Percentiles rank a stretch among this genome's conserved stretches.
phyloP scores from a whole-genome alignment of 768 basidiomycete species.

The Pleurotus sapidus region DNA sequence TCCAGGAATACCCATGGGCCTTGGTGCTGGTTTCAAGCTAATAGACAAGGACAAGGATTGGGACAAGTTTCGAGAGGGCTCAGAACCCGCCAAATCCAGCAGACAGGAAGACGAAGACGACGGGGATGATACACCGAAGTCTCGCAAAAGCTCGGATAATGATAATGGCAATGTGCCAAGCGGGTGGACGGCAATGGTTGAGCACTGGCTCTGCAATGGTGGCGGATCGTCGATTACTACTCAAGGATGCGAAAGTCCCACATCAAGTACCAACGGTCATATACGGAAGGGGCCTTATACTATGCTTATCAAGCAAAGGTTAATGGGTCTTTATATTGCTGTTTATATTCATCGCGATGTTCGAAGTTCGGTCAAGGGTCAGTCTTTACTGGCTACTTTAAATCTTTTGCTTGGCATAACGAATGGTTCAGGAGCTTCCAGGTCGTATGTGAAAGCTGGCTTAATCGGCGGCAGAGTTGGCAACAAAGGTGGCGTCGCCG shows the following conservation, averaged over 20 bases:
- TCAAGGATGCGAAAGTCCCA: neutral
- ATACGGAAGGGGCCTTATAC: constrained; percentile 73
- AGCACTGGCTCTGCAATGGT: constrained; percentile 65
- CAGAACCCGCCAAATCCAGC: constrained; percentile 19
- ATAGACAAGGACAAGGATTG: constrained; percentile 46
- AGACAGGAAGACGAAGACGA: constrained; percentile 32
- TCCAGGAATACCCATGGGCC: constrained; percentile 72
- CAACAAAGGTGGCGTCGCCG: constrained; percentile 93
- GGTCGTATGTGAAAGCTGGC: constrained; percentile 83
- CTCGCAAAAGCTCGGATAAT: constrained; percentile 34
- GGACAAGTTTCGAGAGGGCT: constrained; percentile 35
- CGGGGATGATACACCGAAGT: constrained; percentile 27
- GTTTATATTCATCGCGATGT: constrained; percentile 74
- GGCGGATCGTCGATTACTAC: constrained; percentile 27
- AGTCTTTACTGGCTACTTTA: neutral
- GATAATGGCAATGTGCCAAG: constrained; percentile 27
- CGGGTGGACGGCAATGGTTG: constrained; percentile 77
- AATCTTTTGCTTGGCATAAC: constrained; percentile 3
- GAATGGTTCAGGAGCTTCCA: constrained; percentile 56
- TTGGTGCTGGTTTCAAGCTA: constrained; percentile 77
- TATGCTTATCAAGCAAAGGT: constrained; percentile 81
- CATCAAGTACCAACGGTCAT: constrained; percentile 25
- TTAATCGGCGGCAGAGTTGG: constrained; percentile 89
- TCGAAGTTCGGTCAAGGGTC: constrained; percentile 61
- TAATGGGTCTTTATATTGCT: constrained; percentile 87